phyloP scores from a whole-genome alignment of 768 basidiomycete genomes.

The Boletellus ananiceps region DNA sequence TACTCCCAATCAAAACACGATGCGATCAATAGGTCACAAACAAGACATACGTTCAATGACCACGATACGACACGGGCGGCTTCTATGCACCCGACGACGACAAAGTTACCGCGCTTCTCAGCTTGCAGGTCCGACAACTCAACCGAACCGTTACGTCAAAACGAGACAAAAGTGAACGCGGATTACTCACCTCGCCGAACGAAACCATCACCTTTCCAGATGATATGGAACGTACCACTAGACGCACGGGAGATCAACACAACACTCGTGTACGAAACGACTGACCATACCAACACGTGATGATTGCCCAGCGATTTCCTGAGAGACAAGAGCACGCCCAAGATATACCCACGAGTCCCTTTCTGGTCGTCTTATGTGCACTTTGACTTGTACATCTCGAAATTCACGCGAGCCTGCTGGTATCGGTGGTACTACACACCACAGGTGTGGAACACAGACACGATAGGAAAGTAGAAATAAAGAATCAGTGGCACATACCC shows the following conservation, averaged over 20 bases:
- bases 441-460: not conserved
- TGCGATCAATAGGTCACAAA: conserved; percentile 3
- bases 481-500: conserved; percentile 10
- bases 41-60: conserved; percentile 67
- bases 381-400: conserved; percentile 78
- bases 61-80: conserved; percentile 72
- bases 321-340: conserved; percentile 70
- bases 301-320: conserved; percentile 70
- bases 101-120: conserved; percentile 84
- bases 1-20: conserved; percentile 8
- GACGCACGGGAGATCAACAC: conserved; percentile 7
- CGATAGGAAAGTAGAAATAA: not conserved
- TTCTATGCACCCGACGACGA: conserved; percentile 78
- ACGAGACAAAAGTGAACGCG: not conserved
- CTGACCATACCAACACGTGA: conserved; percentile 67
- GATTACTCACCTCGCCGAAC: conserved; percentile 60
- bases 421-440: conserved; percentile 20
- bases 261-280: not conserved
- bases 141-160: conserved; percentile 1
- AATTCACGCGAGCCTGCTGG: conserved; percentile 47
- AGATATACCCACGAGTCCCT: conserved; percentile 79
- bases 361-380: conserved; percentile 76
- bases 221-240: conserved; percentile 43
- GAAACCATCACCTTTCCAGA: conserved; percentile 65
- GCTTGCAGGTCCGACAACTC: conserved; percentile 72